These are phyloP conservation scores for Kwoniella botswanensis DNA, from an alignment of 768 basidiomycete species.

Conservation along the genomic window DNA sequence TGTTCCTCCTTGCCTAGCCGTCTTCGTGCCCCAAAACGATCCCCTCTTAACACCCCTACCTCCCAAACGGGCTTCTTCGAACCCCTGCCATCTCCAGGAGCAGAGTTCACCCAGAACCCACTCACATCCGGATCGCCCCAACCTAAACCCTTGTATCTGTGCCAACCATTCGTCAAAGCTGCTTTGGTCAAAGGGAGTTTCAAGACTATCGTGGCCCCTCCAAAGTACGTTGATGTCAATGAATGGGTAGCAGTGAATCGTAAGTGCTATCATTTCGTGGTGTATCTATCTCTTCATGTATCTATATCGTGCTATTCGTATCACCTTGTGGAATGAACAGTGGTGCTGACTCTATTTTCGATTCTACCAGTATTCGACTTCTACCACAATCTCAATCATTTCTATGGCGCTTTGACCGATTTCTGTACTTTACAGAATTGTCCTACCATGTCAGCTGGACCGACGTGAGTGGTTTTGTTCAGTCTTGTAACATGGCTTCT, in stretches of 20 bases:
- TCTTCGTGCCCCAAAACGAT: constrained; percentile 57
- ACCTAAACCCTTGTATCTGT: constrained; percentile 70
- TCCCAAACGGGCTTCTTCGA: constrained; percentile 40
- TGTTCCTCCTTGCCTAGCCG: constrained; percentile 37
- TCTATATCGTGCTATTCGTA: too few species aligned
- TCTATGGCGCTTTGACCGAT: constrained; percentile 92
- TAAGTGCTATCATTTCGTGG: constrained; percentile 60
- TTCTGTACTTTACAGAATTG: constrained; percentile 88
- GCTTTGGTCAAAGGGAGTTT: constrained; percentile 97
- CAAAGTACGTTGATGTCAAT: constrained; percentile 93
- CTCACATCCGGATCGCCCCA: constrained; percentile 25
- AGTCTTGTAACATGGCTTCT: background rate
- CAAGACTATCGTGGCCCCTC: constrained; percentile 95
- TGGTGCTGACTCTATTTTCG: background rate
- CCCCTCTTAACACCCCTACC: constrained; percentile 38
- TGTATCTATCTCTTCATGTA: too few species aligned
- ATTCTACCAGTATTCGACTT: constrained; percentile 82
- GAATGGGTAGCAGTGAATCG: constrained; percentile 97
- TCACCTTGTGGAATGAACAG: background rate
- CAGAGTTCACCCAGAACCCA: constrained; percentile 32
- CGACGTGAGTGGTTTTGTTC: constrained; percentile 63
- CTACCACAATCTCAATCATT: constrained; percentile 95
- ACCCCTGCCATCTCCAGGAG: constrained; percentile 46
- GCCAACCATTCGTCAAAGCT: constrained; percentile 91
- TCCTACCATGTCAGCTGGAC: constrained; percentile 88